Evolutionary conservation across 2,329 filamentous ascomycete species (phyloP).

Genomic region (Cryphonectria carpinicola): DNA sequence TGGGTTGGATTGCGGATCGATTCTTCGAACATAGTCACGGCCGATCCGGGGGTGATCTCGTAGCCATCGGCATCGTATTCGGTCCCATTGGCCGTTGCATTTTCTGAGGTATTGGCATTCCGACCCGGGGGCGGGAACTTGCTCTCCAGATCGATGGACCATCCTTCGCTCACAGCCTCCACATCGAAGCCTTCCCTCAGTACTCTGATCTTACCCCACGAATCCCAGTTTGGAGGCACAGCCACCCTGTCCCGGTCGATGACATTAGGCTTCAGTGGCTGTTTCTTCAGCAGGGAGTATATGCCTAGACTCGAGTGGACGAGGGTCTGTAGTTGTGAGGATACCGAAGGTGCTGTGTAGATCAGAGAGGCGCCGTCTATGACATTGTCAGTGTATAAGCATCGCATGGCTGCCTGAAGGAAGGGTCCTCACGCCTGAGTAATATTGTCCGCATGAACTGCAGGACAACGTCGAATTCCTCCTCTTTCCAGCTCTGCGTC

Average conservation of each 20-base stretch:
- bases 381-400: constrained; percentile 33
- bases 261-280: constrained; percentile 84
- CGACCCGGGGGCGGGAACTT: constrained; percentile 43
- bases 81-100: constrained; percentile 31
- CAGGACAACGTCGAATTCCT: constrained; percentile 93
- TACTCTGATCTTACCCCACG: constrained; percentile 95
- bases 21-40: constrained; percentile 76
- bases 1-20: constrained; percentile 76
- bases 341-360: constrained; percentile 77
- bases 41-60: constrained; percentile 54
- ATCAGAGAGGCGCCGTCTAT: constrained; percentile 82
- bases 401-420: constrained; percentile 11
- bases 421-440: constrained; percentile 70
- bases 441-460: constrained; percentile 91
- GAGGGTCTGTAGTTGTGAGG: constrained; percentile 77
- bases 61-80: constrained; percentile 36
- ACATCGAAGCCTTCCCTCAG: constrained; percentile 91
- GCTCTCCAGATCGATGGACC: constrained; percentile 81
- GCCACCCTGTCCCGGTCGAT: constrained; percentile 94
- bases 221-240: constrained; percentile 97
- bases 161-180: constrained; percentile 81
- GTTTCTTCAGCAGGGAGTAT: constrained; percentile 77
- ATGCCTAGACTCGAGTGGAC: constrained; percentile 87
- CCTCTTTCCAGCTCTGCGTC: constrained; percentile 91
- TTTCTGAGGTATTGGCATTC: constrained; percentile 29